phyloP scores from a whole-genome alignment of 148 eudicot species.

The Cornus kousa region DNA sequence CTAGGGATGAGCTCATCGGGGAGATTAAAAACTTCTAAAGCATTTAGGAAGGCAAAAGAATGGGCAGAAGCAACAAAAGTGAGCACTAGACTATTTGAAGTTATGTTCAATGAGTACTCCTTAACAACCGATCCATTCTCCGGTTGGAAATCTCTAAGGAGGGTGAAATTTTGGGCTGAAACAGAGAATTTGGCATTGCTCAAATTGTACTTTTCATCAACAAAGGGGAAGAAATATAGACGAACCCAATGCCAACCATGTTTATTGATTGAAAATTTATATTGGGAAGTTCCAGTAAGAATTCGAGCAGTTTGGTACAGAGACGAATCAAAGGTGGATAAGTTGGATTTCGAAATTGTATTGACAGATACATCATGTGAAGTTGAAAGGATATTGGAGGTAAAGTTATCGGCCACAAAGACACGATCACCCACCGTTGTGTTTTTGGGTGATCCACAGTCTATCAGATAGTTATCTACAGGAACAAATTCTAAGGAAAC shows the following conservation, averaged over 20 bases:
- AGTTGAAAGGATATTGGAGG: constrained; percentile 39
- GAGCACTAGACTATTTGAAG: constrained; percentile 39
- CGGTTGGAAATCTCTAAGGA: constrained; percentile 43
- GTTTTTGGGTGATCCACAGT: constrained; percentile 51
- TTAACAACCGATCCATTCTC: constrained; percentile 32
- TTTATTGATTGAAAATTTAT: constrained; percentile 42
- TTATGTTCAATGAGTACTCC: constrained; percentile 49
- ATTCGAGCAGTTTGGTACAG: constrained; percentile 49
- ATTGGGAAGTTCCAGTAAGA: constrained; percentile 35
- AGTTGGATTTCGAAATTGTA: constrained; percentile 25
- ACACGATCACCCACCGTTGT: constrained; percentile 35
- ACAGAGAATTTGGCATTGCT: constrained; percentile 51
- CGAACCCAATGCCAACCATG: constrained; percentile 56
- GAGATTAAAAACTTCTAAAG: constrained; percentile 51
- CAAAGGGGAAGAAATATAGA: constrained; percentile 54
- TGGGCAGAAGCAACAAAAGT: constrained; percentile 36
- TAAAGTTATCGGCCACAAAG: constrained; percentile 39
- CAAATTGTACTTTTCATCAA: constrained; percentile 30
- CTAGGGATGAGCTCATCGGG: constrained; percentile 59
- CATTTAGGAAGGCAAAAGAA: constrained; percentile 62
- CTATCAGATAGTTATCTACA: constrained; percentile 45
- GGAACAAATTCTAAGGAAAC: constrained; percentile 42
- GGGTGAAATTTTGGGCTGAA: constrained; percentile 45
- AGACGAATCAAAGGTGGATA: constrained; percentile 25
- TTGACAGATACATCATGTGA: constrained; percentile 28